phyloP scores from a whole-genome alignment of 2,329 filamentous ascomycete species.

The Penicillium paneum region DNA sequence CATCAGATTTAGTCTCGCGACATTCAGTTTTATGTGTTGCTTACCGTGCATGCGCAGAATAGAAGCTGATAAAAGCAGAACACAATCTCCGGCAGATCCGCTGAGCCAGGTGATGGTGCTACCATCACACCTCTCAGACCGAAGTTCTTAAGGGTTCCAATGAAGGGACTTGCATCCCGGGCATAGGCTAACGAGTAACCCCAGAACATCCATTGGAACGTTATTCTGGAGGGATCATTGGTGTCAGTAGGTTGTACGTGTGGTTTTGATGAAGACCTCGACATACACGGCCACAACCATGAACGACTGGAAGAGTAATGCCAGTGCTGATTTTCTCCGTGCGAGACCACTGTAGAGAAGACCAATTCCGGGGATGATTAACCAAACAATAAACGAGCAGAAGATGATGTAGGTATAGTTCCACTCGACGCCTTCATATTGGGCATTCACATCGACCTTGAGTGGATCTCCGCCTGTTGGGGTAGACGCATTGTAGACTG shows the following conservation, averaged over 20 bases:
- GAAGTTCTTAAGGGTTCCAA: slow-evolving; percentile 61
- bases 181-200: slow-evolving; percentile 64
- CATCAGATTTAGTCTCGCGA: background rate
- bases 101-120: slow-evolving; percentile 58
- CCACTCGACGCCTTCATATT: slow-evolving; percentile 58
- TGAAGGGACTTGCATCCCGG: slow-evolving; percentile 58
- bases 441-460: slow-evolving; percentile 55
- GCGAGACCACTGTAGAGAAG: slow-evolving; percentile 63
- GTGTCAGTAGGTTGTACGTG: background rate
- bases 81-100: slow-evolving; percentile 60
- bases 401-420: slow-evolving; percentile 59
- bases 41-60: slow-evolving; percentile 52
- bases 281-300: slow-evolving; percentile 55
- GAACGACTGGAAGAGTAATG: slow-evolving; percentile 61
- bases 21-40: background rate
- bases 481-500: slow-evolving; percentile 34
- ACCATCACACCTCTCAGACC: slow-evolving; percentile 60
- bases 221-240: slow-evolving; percentile 25
- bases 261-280: background rate
- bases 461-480: slow-evolving; percentile 56
- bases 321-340: slow-evolving; percentile 59
- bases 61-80: slow-evolving; percentile 65
- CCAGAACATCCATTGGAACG: slow-evolving; percentile 61
- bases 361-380: slow-evolving; percentile 66
- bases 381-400: slow-evolving; percentile 60